Evolutionary conservation across 805 yeast species (phyloP), one percentile per base, ranked within the genome.

Genomic region (Gaillardinia entomophila): DNA sequence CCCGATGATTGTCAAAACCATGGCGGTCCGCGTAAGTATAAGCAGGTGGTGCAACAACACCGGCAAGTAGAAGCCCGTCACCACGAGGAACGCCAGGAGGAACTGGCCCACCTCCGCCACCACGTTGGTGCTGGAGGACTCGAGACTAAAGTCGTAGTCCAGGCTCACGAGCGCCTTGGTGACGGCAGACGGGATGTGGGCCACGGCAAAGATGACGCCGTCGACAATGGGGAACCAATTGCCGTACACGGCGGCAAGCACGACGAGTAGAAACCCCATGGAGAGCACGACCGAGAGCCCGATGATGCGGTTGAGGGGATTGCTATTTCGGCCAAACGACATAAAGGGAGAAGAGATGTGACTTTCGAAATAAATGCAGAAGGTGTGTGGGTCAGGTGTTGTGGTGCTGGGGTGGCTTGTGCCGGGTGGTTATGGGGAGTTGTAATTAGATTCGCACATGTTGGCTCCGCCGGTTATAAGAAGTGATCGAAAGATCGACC

Each of bases 151-250:
- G 43, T 66, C 71, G 40, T 64, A 66, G 39, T 66, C 71, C 28
- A 60, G 53, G 27, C 58, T 53, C 28, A 40, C 48, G 7, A 58
- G 31, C 1, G 62, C 58, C 12, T 50, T 55, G 8, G 70, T 46
- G 4, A 66, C 43, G 4, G 52, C 55, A 13, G 60, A 52, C 14
- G 68, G 71, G 20, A 60, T 46, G 46, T 62, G 66, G 13, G 68
- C 72, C 24, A 60, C 42, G 12, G 62, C 66, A 40, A 64, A 66
- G 27, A 65, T 51, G 16, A 65, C 30, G 4, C 71, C 70, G 43
- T 83, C 86, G 24, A 81, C 71, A 36, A 90, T 70, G 24, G 98
- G 97, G 49, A 82, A 77, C 94, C 96, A 92, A 56, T 87, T 88
- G 30, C 85, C 83, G 62, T 77, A 86, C 10, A 92, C 68, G 32